Conservation (phyloP, 441 rosid species). For the Omphalea diandra region DNA sequence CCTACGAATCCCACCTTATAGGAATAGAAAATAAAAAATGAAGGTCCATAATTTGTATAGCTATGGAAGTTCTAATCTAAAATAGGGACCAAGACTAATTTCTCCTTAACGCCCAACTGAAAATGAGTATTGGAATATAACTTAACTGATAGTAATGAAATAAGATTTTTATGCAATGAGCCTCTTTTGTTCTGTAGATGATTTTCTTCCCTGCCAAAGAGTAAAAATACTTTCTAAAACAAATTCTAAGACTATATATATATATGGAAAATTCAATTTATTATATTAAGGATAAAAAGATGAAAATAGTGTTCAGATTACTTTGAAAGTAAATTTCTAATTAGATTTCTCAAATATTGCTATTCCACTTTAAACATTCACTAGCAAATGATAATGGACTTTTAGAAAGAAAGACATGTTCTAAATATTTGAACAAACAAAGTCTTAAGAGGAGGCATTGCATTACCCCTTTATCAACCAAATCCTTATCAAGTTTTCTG, state of each 20-base stretch:
- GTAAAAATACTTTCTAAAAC: too few relatives aligned
- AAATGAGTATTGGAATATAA: too few relatives aligned
- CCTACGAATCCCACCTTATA: not conserved
- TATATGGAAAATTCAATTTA: too few relatives aligned
- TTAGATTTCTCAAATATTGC: too few relatives aligned
- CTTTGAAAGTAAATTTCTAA: too few relatives aligned
- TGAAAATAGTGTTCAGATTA: too few relatives aligned
- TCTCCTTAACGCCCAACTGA: not conserved
- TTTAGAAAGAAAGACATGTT: not conserved
- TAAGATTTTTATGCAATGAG: too few relatives aligned
- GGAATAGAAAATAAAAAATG: not conserved
- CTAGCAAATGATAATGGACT: not conserved
- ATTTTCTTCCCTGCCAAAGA: too few relatives aligned
- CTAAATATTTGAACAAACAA: not conserved
- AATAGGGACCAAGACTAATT: not conserved
- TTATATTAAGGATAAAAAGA: too few relatives aligned
- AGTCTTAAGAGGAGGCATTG: not conserved
- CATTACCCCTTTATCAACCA: conserved; percentile 98
- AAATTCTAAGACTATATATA: too few relatives aligned
- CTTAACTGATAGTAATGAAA: too few relatives aligned
- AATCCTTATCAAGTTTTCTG: conserved; percentile 90
- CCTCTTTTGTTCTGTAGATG: too few relatives aligned
- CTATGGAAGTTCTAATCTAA: not conserved
- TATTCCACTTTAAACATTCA: not conserved
- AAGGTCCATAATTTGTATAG: not conserved